Base-by-base conservation (phyloP, 108 stramenopile species). In the Nitzschia sp. region DNA sequence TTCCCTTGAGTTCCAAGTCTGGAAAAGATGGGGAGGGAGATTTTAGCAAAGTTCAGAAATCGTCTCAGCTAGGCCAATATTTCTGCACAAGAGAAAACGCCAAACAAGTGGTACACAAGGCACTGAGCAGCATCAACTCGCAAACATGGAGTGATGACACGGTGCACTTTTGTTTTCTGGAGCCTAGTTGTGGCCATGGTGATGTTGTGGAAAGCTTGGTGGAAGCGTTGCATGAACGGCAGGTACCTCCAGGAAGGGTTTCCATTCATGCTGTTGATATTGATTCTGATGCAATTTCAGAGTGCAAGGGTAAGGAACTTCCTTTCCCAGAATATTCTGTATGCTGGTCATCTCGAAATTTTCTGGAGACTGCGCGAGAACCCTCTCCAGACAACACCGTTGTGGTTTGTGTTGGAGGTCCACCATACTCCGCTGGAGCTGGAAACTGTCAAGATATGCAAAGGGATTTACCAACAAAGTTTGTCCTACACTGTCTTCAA, bases 141-240 rank as follows among this genome's bases (percentile, higher is more conserved):
- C 8, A 22, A 48, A 53, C 6, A 0, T 34, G 26, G 24, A 44
- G 21, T 22, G 40, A 60, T 37, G 43, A 59, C 8, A 29, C n/a
- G 29, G 2, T 10, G 3, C 26, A 61, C 1, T 41, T 77, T 40
- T 12, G 67, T 12, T 78, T 78, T 41, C 0, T 78, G 8, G 77
- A 78, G 51, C 77, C 77, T 11, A 72, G 71, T 63, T 78, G 77
- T 58, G 77, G 77, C 0, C 59, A 72, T 51, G 77, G 77, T 12
- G 77, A 78, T 50, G 51, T 78, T 29, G 50, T 78, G 34, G 46
- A 42, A 0, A 51, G 42, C 20, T 51, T 78, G 29, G 37, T 72
- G n/a, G 37, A 56, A 24, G 58, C 53, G 9, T 43, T 70, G 61
- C 37, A 51, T 38, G 15, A 15, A 12, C 25, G 14, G 3, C 51